Percentiles rank a stretch among this genome's conserved stretches.
These are phyloP conservation scores for Aspergillus eucalypticola DNA, from an alignment of 2,329 filamentous ascomycete species.

Conservation along the genomic window DNA sequence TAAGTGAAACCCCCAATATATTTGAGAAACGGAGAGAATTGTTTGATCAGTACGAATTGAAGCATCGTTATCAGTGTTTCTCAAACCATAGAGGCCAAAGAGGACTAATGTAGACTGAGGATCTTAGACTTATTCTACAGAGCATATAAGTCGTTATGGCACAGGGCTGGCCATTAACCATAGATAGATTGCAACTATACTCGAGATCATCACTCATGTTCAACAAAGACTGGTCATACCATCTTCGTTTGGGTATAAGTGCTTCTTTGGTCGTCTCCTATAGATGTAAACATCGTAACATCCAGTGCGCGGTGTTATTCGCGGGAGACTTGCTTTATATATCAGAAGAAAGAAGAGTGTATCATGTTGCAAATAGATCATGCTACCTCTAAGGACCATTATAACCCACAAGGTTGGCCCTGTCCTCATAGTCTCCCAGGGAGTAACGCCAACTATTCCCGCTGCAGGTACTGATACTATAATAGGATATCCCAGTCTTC, in stretches of 20 bases:
- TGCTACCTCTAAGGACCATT: neutral
- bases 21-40: too few relatives aligned
- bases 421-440: neutral
- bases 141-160: neutral
- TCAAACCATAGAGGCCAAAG: neutral
- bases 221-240: neutral
- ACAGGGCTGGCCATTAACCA: neutral
- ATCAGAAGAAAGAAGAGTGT: neutral
- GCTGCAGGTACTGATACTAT: neutral
- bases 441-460: neutral
- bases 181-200: neutral
- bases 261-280: too few relatives aligned
- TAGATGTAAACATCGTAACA: neutral
- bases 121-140: neutral
- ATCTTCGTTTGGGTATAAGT: neutral
- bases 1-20: too few relatives aligned
- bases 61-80: too few relatives aligned
- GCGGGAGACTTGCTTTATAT: neutral
- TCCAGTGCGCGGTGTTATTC: neutral
- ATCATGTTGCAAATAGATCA: neutral
- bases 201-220: neutral
- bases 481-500: too few relatives aligned
- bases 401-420: neutral
- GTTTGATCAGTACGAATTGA: too few relatives aligned
- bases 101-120: neutral